These are phyloP conservation scores for Zopfia rhizophila DNA, from an alignment of 2,329 filamentous ascomycete species.

Conservation along the genomic window DNA sequence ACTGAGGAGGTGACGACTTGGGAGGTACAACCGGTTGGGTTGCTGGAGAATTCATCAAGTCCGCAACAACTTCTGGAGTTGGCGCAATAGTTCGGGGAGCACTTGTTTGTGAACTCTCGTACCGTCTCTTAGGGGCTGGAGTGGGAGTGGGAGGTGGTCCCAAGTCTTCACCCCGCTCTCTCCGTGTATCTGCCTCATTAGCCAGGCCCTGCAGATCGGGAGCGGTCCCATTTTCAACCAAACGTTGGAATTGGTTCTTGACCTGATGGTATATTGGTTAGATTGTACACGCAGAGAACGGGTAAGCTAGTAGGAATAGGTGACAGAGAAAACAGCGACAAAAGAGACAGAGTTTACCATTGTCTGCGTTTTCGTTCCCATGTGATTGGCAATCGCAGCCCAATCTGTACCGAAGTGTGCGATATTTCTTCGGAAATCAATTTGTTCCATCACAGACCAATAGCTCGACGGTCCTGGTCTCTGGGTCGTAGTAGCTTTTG, in stretches of 20 bases:
- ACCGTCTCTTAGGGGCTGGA: conserved; percentile 58
- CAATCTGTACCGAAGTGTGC: conserved; percentile 83
- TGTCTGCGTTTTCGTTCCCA: conserved; percentile 86
- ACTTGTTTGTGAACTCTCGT: conserved; percentile 53
- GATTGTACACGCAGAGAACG: neutral
- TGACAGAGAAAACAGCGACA: conserved; percentile 13
- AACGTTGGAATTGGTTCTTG: conserved; percentile 62
- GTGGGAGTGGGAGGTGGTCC: conserved; percentile 61
- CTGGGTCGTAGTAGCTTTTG: conserved; percentile 43
- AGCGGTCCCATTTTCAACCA: conserved; percentile 55
- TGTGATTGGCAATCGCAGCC: conserved; percentile 77
- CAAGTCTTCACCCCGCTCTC: conserved; percentile 57
- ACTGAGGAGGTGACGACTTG: conserved; percentile 51
- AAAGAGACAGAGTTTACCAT: too few species aligned
- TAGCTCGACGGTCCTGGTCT: conserved; percentile 79
- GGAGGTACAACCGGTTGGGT: conserved; percentile 38
- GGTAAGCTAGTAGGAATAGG: neutral
- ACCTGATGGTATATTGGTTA: conserved; percentile 24
- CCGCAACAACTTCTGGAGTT: conserved; percentile 55
- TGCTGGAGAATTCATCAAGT: conserved; percentile 51
- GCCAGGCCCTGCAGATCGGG: conserved; percentile 55
- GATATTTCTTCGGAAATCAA: conserved; percentile 78
- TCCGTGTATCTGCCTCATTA: conserved; percentile 53
- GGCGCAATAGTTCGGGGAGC: conserved; percentile 57
- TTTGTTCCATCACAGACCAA: conserved; percentile 85